Evolutionary conservation across 306 rosid genomes (phyloP).

Genomic region (Trichosanthes cucumerina): DNA sequence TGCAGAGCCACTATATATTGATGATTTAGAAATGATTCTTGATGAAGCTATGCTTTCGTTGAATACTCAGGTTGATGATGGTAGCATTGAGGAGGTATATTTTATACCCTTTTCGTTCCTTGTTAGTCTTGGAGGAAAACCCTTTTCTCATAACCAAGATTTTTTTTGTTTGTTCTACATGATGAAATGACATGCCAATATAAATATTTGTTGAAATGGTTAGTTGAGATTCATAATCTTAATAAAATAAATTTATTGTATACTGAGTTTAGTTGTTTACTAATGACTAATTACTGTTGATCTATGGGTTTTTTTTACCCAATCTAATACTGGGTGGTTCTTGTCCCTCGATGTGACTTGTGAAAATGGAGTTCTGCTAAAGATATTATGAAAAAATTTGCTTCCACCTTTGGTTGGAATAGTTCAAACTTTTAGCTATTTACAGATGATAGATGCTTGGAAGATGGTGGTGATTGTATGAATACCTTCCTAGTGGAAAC

Average conservation of each 20-base stretch:
- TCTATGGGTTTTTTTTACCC: not conserved
- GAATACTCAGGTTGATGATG: constrained; percentile 47
- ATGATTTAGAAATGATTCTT: constrained; percentile 56
- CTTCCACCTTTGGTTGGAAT: not conserved
- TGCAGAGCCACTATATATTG: constrained; percentile 53
- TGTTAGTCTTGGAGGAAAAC: not conserved
- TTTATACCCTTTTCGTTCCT: not conserved
- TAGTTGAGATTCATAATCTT: not conserved
- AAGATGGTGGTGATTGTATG: not conserved
- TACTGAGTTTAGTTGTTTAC: not conserved
- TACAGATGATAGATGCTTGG: not conserved
- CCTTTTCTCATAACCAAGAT: not conserved
- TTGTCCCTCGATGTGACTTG: not conserved
- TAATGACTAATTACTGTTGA: not conserved
- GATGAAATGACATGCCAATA: not conserved
- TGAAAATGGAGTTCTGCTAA: not conserved
- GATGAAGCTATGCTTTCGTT: constrained; percentile 39
- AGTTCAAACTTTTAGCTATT: not conserved
- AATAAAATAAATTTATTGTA: not conserved
- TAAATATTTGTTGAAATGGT: not conserved
- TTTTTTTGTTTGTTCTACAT: too few relatives aligned
- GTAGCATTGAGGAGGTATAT: constrained; percentile 61
- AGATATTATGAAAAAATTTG: not conserved
- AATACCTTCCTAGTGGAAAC: not conserved
- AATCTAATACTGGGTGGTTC: not conserved